Evolutionary conservation across 2,329 filamentous ascomycete species (phyloP).

Genomic region (Sporothrix dimorphospora): DNA sequence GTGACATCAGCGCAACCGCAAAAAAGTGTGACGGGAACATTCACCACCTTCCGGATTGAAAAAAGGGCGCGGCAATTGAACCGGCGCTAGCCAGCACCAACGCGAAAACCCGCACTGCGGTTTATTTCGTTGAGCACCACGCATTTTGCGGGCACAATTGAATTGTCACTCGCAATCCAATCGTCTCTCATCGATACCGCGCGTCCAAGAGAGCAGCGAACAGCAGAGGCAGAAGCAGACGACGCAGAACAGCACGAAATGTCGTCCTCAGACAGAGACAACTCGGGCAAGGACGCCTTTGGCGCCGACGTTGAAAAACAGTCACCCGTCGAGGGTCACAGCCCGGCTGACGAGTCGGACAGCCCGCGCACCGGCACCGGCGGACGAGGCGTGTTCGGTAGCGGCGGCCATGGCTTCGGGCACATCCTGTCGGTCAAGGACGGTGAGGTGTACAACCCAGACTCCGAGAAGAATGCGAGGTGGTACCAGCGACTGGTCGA

Average conservation of each 20-base stretch:
- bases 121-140: background rate
- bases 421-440: conserved; percentile 39
- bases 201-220: too few relatives aligned
- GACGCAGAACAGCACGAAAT: conserved; percentile 16
- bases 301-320: conserved; percentile 35
- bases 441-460: conserved; percentile 41
- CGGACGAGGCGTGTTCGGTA: conserved; percentile 30
- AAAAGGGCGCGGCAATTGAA: conserved; percentile 16
- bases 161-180: background rate
- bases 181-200: background rate
- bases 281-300: conserved; percentile 17
- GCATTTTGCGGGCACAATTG: background rate
- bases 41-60: conserved; percentile 19
- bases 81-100: conserved; percentile 26
- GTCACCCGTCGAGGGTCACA: background rate
- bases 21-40: background rate
- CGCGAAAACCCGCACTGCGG: conserved; percentile 7
- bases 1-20: conserved; percentile 8
- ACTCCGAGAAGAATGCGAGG: conserved; percentile 39
- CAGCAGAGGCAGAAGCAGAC: background rate
- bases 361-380: conserved; percentile 26
- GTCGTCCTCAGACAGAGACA: conserved; percentile 27
- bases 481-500: conserved; percentile 51
- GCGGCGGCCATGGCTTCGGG: background rate
- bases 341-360: background rate